Conservation (phyloP, 768 basidiomycete species). For the Dacryopinax spathularia region DNA sequence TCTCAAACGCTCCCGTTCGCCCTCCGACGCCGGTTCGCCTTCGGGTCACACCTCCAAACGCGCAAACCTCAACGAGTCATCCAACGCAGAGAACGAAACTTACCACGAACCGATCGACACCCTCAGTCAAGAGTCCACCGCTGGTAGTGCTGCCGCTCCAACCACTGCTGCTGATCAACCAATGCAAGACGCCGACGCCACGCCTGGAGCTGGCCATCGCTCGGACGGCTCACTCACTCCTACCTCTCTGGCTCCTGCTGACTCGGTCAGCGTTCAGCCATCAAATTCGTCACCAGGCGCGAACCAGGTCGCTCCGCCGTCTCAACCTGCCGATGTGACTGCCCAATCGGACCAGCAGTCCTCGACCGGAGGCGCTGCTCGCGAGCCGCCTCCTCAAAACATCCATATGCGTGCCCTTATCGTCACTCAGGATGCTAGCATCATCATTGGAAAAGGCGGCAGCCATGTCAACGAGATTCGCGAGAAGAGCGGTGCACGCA, state of each 20-base stretch:
- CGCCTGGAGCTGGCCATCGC: background rate
- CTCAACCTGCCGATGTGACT: constrained; percentile 8
- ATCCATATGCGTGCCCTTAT: constrained; percentile 98
- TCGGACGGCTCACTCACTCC: background rate
- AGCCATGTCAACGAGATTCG: constrained; percentile 96
- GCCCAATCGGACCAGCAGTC: constrained; percentile 11
- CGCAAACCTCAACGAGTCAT: constrained; percentile 6
- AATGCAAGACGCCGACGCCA: constrained; percentile 7
- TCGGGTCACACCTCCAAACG: constrained; percentile 10
- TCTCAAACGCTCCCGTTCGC: constrained; percentile 16
- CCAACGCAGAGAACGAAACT: background rate
- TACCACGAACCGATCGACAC: background rate
- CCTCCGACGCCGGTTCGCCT: constrained; percentile 11
- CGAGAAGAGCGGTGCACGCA: constrained; percentile 90
- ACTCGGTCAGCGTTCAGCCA: constrained; percentile 13
- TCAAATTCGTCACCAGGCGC: constrained; percentile 10
- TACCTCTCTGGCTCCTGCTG: background rate
- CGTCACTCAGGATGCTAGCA: constrained; percentile 96
- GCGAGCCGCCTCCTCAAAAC: constrained; percentile 15
- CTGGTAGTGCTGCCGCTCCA: no score
- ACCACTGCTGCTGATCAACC: background rate
- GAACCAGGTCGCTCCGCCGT: constrained; percentile 6
- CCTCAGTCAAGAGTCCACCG: background rate
- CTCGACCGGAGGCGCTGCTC: constrained; percentile 8
- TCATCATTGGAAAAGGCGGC: constrained; percentile 94